Conservation (phyloP, 345 rosid species). For the Pugionium cornutum region DNA sequence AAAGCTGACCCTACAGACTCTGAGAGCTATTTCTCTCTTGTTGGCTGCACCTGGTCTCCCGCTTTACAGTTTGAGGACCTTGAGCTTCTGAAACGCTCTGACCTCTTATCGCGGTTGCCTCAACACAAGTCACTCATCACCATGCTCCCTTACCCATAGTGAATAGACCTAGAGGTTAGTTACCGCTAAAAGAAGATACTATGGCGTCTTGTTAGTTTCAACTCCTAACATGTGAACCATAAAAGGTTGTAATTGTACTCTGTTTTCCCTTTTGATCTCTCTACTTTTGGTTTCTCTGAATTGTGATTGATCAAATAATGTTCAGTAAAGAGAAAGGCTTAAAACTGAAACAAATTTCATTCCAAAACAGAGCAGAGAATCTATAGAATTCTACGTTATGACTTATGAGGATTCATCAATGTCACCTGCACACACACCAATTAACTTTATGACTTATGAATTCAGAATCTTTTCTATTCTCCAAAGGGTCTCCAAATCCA, state of each 20-base stretch:
- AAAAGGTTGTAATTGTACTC: not conserved
- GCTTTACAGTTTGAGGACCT: conserved; percentile 91
- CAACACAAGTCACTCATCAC: conserved; percentile 53
- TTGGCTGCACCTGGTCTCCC: conserved; percentile 93
- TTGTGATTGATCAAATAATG: conserved; percentile 15
- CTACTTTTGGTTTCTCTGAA: not conserved
- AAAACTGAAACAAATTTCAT: conserved; percentile 3
- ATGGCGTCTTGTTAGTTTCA: conserved; percentile 7
- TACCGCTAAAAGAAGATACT: not conserved
- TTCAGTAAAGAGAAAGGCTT: no score
- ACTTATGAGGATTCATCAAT: conserved; percentile 11
- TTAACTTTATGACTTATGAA: conserved; percentile 1
- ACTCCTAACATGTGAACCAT: conserved; percentile 5
- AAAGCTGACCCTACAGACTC: conserved; percentile 58
- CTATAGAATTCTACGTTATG: not conserved
- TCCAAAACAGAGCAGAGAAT: not conserved
- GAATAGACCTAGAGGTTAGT: conserved; percentile 6
- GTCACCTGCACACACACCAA: conserved; percentile 9
- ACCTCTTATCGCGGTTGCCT: conserved; percentile 64
- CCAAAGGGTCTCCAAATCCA: conserved; percentile 1
- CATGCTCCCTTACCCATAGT: conserved; percentile 53
- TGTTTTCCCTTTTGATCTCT: not conserved
- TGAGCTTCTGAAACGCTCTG: conserved; percentile 65
- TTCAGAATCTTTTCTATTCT: conserved; percentile 2
- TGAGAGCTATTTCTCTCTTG: conserved; percentile 71